These are phyloP conservation scores for Globisporangium sylvaticum DNA, from an alignment of 352 stramenopile genomes.

Conservation along the genomic window DNA sequence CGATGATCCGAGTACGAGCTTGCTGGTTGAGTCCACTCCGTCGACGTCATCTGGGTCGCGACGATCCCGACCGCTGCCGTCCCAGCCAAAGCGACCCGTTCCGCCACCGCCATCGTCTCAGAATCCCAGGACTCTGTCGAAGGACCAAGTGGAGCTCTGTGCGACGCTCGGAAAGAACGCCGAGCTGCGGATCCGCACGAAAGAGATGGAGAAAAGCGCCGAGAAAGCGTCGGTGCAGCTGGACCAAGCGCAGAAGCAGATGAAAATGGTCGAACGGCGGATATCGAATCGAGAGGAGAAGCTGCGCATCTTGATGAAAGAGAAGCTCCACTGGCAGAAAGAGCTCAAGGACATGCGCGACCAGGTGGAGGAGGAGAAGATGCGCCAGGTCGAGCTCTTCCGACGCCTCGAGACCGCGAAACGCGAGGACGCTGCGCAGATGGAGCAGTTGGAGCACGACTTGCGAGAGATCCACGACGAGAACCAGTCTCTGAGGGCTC, in stretches of 20 bases:
- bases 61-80: slow-evolving; percentile 4
- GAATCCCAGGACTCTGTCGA: slow-evolving; percentile 19
- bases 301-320: slow-evolving; percentile 49
- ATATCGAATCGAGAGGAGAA: slow-evolving; percentile 65
- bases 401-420: slow-evolving; percentile 51
- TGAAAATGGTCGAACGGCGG: slow-evolving; percentile 51
- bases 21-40: neutral
- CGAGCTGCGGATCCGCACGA: slow-evolving; percentile 51
- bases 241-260: slow-evolving; percentile 51
- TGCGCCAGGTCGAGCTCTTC: slow-evolving; percentile 63
- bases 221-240: slow-evolving; percentile 44
- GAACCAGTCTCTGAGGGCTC: slow-evolving; percentile 36
- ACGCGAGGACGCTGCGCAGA: slow-evolving; percentile 31
- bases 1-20: neutral
- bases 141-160: slow-evolving; percentile 56
- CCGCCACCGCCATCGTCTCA: slow-evolving; percentile 9
- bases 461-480: slow-evolving; percentile 33
- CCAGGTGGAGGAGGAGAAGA: slow-evolving; percentile 69
- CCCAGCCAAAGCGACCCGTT: slow-evolving; percentile 20
- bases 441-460: slow-evolving; percentile 32
- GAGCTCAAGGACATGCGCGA: slow-evolving; percentile 54
- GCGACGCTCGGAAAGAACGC: slow-evolving; percentile 57
- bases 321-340: slow-evolving; percentile 69
- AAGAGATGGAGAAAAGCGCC: slow-evolving; percentile 43
- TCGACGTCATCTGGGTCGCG: neutral